Base-by-base conservation (phyloP, 2,329 filamentous ascomycete species). In the Colletotrichum sp. region DNA sequence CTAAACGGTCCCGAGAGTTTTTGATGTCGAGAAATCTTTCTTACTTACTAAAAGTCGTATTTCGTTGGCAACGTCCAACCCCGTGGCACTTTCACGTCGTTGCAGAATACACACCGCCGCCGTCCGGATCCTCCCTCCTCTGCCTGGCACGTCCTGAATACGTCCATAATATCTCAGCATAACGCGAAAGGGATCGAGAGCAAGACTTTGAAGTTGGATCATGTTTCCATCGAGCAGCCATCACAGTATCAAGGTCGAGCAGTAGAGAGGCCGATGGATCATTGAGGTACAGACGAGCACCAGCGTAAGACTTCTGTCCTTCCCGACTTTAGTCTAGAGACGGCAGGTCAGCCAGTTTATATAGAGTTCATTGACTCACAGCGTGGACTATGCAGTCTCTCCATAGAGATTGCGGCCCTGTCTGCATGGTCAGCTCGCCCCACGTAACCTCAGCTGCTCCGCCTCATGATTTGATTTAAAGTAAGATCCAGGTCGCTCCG, bases 401-500 rank as follows among this genome's bases (percentile, higher is more conserved):
- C 28, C 28, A 18, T 9, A 8, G 8, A 36, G 36, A 8, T 44
- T 18, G 36, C 36, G 8, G 16, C 36, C 16, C 36, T 8, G 36
- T 1, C 36, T 18, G 8, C 36, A 8, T 44, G 4, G 16, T 44
- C 16, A 9, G 5, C 36, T 18, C 8, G 36, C 8, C 36, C 5
- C 39, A 49, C 5, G 39, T n/a, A 49, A 3, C 44, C 18, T 49
- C n/a, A 49, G 18, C 44, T 21, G 3, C 10, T 0, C n/a, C 2
- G 0, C 0, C 44, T 49, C 44, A 12, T 49, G 44, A 49, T 1
- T 49, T 49, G 44, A 21, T 49, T 3, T 21, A 21, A 21, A 21
- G 44, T 0, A 49, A 12, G 18, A 49, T 1, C 18, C 10, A 49
- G 1, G 44, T 49, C 44, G 18, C 1, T 0, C 3, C 6, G 18